phyloP scores from a whole-genome alignment of 2,329 filamentous ascomycete species.

The Stemphylium lycopersici region DNA sequence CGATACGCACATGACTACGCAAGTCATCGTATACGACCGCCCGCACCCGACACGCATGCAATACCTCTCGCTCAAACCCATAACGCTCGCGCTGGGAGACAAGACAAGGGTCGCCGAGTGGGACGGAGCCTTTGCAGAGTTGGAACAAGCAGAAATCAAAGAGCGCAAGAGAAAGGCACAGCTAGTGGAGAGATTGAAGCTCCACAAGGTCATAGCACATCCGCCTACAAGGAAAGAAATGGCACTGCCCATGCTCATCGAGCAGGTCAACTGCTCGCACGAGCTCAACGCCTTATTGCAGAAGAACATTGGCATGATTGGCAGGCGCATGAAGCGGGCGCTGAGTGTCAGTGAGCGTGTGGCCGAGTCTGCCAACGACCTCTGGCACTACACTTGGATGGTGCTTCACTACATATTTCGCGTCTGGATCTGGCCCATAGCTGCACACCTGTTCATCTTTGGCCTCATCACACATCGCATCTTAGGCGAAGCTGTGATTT shows the following conservation, averaged over 20 bases:
- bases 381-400: slow-evolving; percentile 75
- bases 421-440: slow-evolving; percentile 77
- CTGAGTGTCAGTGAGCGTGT: slow-evolving; percentile 94
- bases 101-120: slow-evolving; percentile 59
- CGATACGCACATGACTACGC: slow-evolving; percentile 73
- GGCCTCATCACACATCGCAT: slow-evolving; percentile 80
- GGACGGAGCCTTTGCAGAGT: slow-evolving; percentile 55
- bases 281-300: slow-evolving; percentile 86
- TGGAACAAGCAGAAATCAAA: slow-evolving; percentile 73
- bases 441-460: slow-evolving; percentile 74
- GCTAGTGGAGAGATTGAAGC: slow-evolving; percentile 83
- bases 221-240: slow-evolving; percentile 81
- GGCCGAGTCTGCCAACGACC: slow-evolving; percentile 87
- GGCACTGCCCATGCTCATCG: slow-evolving; percentile 79
- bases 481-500: slow-evolving; percentile 77
- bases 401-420: slow-evolving; percentile 74
- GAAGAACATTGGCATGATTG: slow-evolving; percentile 86
- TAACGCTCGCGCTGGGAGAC: slow-evolving; percentile 77
- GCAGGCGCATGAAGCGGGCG: slow-evolving; percentile 78
- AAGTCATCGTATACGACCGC: slow-evolving; percentile 87
- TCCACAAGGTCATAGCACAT: slow-evolving; percentile 83
- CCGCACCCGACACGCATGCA: slow-evolving; percentile 90
- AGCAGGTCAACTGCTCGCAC: slow-evolving; percentile 94
- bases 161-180: slow-evolving; percentile 67
- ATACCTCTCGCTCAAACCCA: slow-evolving; percentile 90